These are phyloP conservation scores for Pouteria glomerata DNA, from an alignment of 148 eudicot species.

Conservation along the genomic window DNA sequence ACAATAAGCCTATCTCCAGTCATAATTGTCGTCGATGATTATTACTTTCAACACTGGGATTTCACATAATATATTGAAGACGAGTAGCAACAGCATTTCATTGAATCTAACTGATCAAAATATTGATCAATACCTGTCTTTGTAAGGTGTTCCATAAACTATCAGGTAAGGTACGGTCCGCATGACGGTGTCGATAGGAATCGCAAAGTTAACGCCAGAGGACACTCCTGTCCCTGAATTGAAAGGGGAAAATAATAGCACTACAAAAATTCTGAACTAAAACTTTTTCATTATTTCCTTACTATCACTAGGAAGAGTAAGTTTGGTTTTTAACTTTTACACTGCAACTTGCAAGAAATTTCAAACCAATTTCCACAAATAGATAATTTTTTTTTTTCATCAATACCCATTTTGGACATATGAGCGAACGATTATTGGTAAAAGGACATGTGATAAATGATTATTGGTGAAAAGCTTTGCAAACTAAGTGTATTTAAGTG, in stretches of 20 bases:
- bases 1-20: not conserved
- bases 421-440: not conserved
- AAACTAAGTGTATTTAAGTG: not conserved
- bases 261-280: not conserved
- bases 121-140: conserved; percentile 52
- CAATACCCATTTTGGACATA: not conserved
- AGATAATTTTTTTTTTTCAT: not conserved
- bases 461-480: too few relatives aligned
- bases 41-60: not conserved
- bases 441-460: too few relatives aligned
- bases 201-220: conserved; percentile 91
- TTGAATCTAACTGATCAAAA: not conserved
- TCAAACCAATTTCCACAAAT: not conserved
- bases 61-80: not conserved
- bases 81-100: not conserved
- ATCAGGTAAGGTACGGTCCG: conserved; percentile 70
- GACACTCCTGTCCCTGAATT: conserved; percentile 80
- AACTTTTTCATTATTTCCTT: too few relatives aligned
- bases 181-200: conserved; percentile 80
- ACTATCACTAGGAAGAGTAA: too few relatives aligned
- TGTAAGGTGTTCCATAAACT: conserved; percentile 81
- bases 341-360: too few relatives aligned
- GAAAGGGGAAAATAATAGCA: not conserved
- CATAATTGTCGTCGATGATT: too few relatives aligned
- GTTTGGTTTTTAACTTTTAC: too few relatives aligned